Conservation (phyloP, 805 yeast genomes). For the Saccharomycopsis guyanensis region DNA sequence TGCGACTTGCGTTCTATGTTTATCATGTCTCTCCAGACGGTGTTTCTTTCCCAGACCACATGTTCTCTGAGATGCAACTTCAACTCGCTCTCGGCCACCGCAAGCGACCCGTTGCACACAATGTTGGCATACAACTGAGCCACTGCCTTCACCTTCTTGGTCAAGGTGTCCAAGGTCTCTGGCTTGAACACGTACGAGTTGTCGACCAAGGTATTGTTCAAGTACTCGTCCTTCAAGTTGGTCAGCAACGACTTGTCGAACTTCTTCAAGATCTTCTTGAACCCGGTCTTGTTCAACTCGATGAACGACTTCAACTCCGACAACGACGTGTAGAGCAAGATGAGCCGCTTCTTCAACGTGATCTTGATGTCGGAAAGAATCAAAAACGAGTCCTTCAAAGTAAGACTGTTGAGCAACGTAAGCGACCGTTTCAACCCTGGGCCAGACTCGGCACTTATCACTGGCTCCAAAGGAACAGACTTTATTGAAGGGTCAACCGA, state of each 20-base stretch:
- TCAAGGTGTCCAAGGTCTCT: slow-evolving; percentile 41
- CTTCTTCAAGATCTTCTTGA: slow-evolving; percentile 83
- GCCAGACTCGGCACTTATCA: not conserved
- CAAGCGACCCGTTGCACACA: slow-evolving; percentile 32
- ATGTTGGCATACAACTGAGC: slow-evolving; percentile 49
- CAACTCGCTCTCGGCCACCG: slow-evolving; percentile 41
- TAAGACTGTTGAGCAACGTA: slow-evolving; percentile 12
- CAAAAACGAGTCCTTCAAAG: slow-evolving; percentile 24
- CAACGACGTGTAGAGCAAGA: slow-evolving; percentile 60
- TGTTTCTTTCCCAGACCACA: slow-evolving; percentile 94
- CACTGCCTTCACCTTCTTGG: slow-evolving; percentile 44
- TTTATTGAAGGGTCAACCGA: not conserved
- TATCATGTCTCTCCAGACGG: slow-evolving; percentile 96
- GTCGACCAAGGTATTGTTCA: slow-evolving; percentile 37
- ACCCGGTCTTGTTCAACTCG: slow-evolving; percentile 83
- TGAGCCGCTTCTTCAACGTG: slow-evolving; percentile 46
- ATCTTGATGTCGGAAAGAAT: slow-evolving; percentile 40
- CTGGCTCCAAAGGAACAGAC: slow-evolving; percentile 3
- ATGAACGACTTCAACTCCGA: slow-evolving; percentile 79
- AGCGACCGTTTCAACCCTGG: slow-evolving; percentile 7
- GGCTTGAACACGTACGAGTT: slow-evolving; percentile 50
- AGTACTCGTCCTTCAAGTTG: slow-evolving; percentile 49
- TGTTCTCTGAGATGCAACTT: slow-evolving; percentile 71
- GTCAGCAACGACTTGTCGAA: slow-evolving; percentile 78
- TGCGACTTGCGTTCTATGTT: slow-evolving; percentile 82